Percentiles rank a stretch among this genome's conserved stretches.
Conservation (phyloP, 2,329 filamentous ascomycete species). For the Xylariaceae sp. region DNA sequence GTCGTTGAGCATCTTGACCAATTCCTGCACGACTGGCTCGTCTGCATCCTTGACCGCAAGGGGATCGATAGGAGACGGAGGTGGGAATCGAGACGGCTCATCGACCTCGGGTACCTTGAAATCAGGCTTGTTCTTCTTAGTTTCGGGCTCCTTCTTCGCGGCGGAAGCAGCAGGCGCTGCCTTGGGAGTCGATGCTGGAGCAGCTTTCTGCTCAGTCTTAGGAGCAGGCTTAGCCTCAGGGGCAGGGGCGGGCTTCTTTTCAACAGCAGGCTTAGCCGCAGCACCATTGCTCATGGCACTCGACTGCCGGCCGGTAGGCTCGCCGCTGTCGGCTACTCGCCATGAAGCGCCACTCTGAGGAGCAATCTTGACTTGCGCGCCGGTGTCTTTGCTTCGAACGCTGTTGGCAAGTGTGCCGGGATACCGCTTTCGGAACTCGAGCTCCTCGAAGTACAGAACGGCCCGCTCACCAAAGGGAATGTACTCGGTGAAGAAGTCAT, state of each 20-base stretch:
- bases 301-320: conserved; percentile 27
- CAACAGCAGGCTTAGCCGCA: conserved; percentile 26
- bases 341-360: conserved; percentile 81
- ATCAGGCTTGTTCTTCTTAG: conserved; percentile 27
- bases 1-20: conserved; percentile 93
- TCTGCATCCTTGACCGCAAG: conserved; percentile 68
- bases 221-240: conserved; percentile 23
- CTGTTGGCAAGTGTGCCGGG: conserved; percentile 42
- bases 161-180: conserved; percentile 9
- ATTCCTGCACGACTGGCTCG: conserved; percentile 84
- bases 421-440: conserved; percentile 86
- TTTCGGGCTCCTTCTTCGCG: conserved; percentile 7
- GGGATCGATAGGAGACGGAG: conserved; percentile 69
- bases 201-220: conserved; percentile 28
- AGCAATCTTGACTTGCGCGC: conserved; percentile 74
- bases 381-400: conserved; percentile 52
- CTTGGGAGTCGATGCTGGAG: conserved; percentile 29
- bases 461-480: conserved; percentile 90
- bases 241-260: conserved; percentile 14
- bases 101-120: conserved; percentile 58
- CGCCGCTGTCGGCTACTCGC: conserved; percentile 31
- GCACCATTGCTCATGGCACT: conserved; percentile 28
- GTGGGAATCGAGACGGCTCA: conserved; percentile 59
- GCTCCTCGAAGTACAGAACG: conserved; percentile 92
- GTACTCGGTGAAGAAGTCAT: conserved; percentile 98